phyloP scores from a whole-genome alignment of 2,329 filamentous ascomycete species.

The Claviceps digitariae region DNA sequence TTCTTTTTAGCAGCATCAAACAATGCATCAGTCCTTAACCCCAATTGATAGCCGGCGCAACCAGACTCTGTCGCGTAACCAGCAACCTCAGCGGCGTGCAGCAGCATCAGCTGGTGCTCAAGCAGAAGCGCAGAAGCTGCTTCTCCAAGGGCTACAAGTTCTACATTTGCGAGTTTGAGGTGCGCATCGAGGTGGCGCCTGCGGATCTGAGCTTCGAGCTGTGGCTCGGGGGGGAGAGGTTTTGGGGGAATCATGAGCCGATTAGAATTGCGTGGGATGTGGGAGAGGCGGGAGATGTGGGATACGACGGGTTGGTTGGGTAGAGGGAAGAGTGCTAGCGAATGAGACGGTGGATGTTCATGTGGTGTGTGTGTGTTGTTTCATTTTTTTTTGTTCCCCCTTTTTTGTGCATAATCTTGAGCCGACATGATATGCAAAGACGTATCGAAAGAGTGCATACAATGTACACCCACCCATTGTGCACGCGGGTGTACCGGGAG shows the following conservation, averaged over 20 bases:
- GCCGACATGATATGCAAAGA: too few species aligned
- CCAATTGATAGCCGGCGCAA: conserved; percentile 24
- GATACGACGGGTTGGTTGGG: too few species aligned
- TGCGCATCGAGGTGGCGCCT: conserved; percentile 40
- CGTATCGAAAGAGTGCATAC: too few species aligned
- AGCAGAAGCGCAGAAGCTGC: conserved; percentile 21
- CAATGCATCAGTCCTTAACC: too few species aligned
- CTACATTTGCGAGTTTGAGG: conserved; percentile 30
- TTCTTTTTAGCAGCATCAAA: too few species aligned
- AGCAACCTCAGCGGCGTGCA: conserved; percentile 27
- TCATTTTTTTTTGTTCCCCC: too few species aligned
- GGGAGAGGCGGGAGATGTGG: background rate
- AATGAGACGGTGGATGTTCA: background rate
- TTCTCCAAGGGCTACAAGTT: conserved; percentile 22
- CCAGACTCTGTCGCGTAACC: conserved; percentile 25
- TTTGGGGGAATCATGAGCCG: conserved; percentile 12
- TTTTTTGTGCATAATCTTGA: too few species aligned
- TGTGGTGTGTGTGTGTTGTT: too few species aligned
- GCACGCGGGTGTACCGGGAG: too few species aligned
- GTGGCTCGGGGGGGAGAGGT: conserved; percentile 21
- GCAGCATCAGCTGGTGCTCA: conserved; percentile 24
- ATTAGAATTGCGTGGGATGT: conserved; percentile 8
- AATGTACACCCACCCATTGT: too few species aligned
- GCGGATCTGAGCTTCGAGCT: conserved; percentile 37
- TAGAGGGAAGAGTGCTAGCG: too few species aligned